Evolutionary conservation across 2,329 filamentous ascomycete species (phyloP), one percentile per base, ranked within the genome.

Genomic region (Xylaria sp.): DNA sequence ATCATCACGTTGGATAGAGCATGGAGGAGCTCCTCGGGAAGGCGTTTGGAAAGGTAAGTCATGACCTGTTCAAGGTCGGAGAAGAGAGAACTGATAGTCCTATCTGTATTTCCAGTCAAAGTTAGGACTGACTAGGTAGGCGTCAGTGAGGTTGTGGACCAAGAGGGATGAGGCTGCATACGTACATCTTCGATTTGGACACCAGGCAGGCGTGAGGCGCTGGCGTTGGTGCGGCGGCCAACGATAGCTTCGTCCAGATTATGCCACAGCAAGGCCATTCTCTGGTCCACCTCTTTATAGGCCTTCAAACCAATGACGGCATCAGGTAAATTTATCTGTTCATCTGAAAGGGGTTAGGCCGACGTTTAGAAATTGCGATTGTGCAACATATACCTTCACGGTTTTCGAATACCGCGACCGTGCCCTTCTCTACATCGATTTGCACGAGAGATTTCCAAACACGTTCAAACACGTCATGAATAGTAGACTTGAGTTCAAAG

Each of bases 381-480:
- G 13, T 2, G 41, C 18, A 29, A 3, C 18, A 29, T 52, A 51
- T 70, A 86, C 84, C 78, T 69, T 82, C 69, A 21, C 78, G 72
- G 17, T 72, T 72, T 11, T 80, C 74, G 21, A 75, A 76, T 29
- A 95, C 79, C 0, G 76, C 79, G 7, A 94, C 72, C 42, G 72
- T 78, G 7, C 77, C 75, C 7, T 76, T 72, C 19, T 82, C 75
- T 1, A 76, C 70, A 64, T 93, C 84, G 17, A 92, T 72, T 1
- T 78, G 72, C 11, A 96, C 75, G 40, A 93, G 75, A 0, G 79
- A 76, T 53, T 82, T 82, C 91, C 92, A 97, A n/a, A 86, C 80
- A 50, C 79, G 77, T 40, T 84, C 81, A 38, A 94, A 80, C 7
- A 84, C 82, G 39, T 88, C 82, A 52, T 86, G 81, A 19, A 94